Evolutionary conservation across 1,139 yeast species (phyloP).

Genomic region (Kodamaea derodonti): DNA sequence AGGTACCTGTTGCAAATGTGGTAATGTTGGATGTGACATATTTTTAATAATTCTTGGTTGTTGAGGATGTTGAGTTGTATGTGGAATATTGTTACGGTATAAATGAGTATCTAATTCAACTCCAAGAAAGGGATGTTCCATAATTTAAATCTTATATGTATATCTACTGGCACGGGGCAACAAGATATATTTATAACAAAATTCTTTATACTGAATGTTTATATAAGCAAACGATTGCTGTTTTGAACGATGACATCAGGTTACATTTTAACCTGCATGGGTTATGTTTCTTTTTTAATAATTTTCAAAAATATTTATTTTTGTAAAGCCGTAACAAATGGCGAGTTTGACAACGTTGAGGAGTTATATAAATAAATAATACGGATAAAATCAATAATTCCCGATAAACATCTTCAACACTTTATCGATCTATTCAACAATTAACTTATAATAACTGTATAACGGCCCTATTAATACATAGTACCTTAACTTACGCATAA

Average conservation of each 20-base stretch:
- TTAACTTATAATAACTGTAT: too few species aligned
- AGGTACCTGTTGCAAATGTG: conserved; percentile 20
- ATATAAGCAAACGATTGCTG: neutral
- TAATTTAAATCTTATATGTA: conserved; percentile 8
- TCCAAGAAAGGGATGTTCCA: conserved; percentile 35
- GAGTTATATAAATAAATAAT: too few species aligned
- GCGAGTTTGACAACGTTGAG: too few species aligned
- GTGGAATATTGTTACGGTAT: conserved; percentile 3
- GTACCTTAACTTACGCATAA: neutral
- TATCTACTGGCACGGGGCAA: neutral
- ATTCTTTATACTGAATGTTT: neutral
- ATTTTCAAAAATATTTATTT: too few species aligned
- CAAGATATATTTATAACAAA: neutral
- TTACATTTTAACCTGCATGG: neutral
- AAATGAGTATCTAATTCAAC: conserved; percentile 18
- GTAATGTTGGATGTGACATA: conserved; percentile 7
- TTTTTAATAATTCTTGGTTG: conserved; percentile 8
- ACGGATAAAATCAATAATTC: too few species aligned
- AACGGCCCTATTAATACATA: neutral
- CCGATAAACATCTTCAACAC: too few species aligned
- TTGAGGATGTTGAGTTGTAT: conserved; percentile 5
- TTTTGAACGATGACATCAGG: neutral
- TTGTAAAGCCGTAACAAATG: neutral
- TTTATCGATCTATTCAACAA: too few species aligned
- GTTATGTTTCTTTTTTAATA: too few species aligned